Percentiles rank a stretch among this genome's conserved stretches.
phyloP scores from a whole-genome alignment of 345 rosid genomes.

The Boechera retrofracta region DNA sequence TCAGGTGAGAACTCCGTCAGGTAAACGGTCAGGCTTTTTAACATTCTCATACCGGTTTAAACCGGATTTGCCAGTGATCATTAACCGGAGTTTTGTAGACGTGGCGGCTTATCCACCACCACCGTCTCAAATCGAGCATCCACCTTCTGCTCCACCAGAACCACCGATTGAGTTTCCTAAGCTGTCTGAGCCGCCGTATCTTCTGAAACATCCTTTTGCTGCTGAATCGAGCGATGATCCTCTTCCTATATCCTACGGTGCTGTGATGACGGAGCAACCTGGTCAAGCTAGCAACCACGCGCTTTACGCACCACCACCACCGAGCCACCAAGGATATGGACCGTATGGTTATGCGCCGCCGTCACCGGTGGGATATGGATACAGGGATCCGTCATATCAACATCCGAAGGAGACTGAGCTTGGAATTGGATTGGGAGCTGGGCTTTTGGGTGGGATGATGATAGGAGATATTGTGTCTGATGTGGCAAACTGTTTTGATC shows the following conservation, averaged over 20 bases:
- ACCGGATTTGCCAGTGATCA: not conserved
- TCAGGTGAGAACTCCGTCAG: constrained; percentile 58
- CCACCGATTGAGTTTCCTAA: not conserved
- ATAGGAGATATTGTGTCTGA: constrained; percentile 75
- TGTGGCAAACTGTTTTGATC: constrained; percentile 43
- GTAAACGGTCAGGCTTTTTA: constrained; percentile 63
- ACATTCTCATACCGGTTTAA: constrained; percentile 62
- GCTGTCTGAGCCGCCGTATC: not conserved
- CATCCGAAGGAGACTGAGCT: constrained; percentile 45
- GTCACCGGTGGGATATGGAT: constrained; percentile 42
- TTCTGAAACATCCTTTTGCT: not conserved
- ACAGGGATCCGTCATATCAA: constrained; percentile 45
- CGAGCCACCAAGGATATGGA: not conserved
- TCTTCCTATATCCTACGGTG: constrained; percentile 16
- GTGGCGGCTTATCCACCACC: not conserved
- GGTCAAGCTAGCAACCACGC: not conserved
- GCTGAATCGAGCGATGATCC: not conserved
- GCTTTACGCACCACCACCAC: not conserved
- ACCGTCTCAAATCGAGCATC: not conserved
- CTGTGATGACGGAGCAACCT: not conserved
- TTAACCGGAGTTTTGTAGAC: constrained; percentile 30
- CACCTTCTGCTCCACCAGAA: not conserved
- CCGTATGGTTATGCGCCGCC: constrained; percentile 22
- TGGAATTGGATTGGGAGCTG: constrained; percentile 66
- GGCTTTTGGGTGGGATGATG: constrained; percentile 71